Conservation (phyloP, 257 asterid species). For the Rehmannia glutinosa region DNA sequence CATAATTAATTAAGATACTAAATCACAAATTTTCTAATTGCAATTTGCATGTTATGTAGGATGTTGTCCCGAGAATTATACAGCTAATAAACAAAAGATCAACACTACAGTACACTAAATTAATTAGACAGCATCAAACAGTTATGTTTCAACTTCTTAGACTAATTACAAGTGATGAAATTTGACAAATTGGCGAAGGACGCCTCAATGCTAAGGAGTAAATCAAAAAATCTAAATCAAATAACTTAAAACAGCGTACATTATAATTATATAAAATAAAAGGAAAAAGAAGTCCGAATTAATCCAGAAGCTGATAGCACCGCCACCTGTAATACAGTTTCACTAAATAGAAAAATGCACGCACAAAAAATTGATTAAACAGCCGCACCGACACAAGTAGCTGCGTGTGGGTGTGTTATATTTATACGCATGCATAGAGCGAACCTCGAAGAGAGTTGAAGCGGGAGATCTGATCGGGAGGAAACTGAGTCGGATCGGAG, state of each 20-base stretch:
- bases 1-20: not conserved
- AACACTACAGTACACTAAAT: not conserved
- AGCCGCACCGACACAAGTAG: not conserved
- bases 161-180: constrained; percentile 3
- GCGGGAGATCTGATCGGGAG: constrained; percentile 92
- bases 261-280: not conserved
- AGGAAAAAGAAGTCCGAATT: not conserved
- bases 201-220: not conserved
- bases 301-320: not conserved
- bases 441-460: constrained; percentile 78
- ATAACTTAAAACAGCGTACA: not conserved
- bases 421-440: not conserved
- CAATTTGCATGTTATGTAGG: not conserved
- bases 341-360: constrained; percentile 6
- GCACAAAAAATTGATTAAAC: not conserved
- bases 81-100: not conserved
- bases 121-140: constrained; percentile 7
- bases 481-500: constrained; percentile 74
- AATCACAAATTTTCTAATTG: not conserved
- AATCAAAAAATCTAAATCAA: not conserved
- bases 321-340: not conserved
- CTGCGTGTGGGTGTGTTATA: not conserved
- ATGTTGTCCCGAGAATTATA: not conserved
- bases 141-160: not conserved
- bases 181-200: not conserved